phyloP scores from a whole-genome alignment of 768 basidiomycete species.

The Rhodotorula kratochvilovae region DNA sequence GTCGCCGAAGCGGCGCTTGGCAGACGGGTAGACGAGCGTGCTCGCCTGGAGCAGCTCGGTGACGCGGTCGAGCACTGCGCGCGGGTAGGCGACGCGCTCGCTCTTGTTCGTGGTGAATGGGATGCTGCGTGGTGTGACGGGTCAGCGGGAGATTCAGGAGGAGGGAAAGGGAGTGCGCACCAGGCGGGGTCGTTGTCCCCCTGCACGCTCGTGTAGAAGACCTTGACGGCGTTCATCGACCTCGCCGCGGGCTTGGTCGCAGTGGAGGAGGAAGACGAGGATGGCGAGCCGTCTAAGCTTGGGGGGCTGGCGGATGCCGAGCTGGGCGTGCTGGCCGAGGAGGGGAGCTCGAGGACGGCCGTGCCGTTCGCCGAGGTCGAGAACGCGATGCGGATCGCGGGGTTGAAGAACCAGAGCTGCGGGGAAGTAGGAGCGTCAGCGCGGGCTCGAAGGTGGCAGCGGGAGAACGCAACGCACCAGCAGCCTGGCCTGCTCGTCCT shows the following conservation, averaged over 20 bases:
- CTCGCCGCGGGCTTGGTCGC: neutral
- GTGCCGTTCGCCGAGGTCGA: constrained; percentile 55
- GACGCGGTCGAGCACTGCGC: constrained; percentile 67
- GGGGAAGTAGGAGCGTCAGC: neutral
- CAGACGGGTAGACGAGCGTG: constrained; percentile 48
- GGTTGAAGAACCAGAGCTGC: constrained; percentile 94
- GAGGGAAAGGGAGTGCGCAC: neutral
- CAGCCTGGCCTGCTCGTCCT: constrained; percentile 70
- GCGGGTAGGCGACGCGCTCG: constrained; percentile 80
- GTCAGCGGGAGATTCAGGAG: neutral
- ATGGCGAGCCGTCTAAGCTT: neutral
- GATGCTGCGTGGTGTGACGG: constrained; percentile 46
- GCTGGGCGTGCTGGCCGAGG: constrained; percentile 55
- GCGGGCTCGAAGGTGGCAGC: too few species aligned
- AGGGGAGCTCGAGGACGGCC: constrained; percentile 57
- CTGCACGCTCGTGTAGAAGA: constrained; percentile 69
- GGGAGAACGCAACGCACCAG: constrained; percentile 56
- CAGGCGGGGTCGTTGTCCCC: constrained; percentile 7
- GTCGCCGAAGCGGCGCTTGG: constrained; percentile 43
- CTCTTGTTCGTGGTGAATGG: constrained; percentile 70
- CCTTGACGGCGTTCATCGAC: constrained; percentile 58
- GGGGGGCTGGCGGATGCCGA: neutral
- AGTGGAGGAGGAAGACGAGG: neutral
- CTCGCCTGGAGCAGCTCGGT: constrained; percentile 70
- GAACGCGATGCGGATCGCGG: constrained; percentile 74